Base-by-base conservation (phyloP, 345 rosid genomes). In the Pugionium dolabratum region DNA sequence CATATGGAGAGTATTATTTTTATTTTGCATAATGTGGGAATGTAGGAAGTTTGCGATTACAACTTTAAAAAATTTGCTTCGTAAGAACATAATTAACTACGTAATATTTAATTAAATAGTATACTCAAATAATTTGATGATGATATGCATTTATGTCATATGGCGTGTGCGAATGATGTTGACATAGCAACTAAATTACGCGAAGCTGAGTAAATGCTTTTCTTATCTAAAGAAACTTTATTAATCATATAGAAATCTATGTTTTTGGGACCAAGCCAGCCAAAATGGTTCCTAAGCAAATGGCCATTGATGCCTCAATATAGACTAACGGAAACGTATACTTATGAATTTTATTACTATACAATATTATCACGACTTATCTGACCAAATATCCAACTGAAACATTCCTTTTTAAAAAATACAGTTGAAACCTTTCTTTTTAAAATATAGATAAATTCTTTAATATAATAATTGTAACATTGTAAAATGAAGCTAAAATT, bases 201-300 rank as follows among this genome's bases (percentile, higher is more conserved):
- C 44, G 51, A 71, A 46, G 51, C 69, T n/a, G 43, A 54, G 50
- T 45, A 9, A 39, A 71, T 71, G 45, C n/a, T n/a, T n/a, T 56
- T 63, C 45, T 31, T 48, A 55, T 52, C 58, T 55, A 40, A 55
- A 31, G 18, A 47, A 47, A 18, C 18, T 47, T 43, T 51, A 55
- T 54, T 37, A 55, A 9, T 39, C 18, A 62, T 62, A 40, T 54
- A 71, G 59, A 31, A 63, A 63, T 30, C 52, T 70, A 53, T 32
- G 33, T 30, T 54, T 45, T 44, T 62, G 41, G 75, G 69, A 46
- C 63, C 44, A 70, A 71, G 37, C 67, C 50, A 54, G 30, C 75
- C 55, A 56, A 54, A 37, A 36, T 70, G 42, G 62, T 31, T 45
- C 45, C 25, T 43, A 52, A 11, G 44, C 40, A 43, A 70, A 52